Conservation (phyloP, 306 rosid species). For the Acacia melanoxylon region DNA sequence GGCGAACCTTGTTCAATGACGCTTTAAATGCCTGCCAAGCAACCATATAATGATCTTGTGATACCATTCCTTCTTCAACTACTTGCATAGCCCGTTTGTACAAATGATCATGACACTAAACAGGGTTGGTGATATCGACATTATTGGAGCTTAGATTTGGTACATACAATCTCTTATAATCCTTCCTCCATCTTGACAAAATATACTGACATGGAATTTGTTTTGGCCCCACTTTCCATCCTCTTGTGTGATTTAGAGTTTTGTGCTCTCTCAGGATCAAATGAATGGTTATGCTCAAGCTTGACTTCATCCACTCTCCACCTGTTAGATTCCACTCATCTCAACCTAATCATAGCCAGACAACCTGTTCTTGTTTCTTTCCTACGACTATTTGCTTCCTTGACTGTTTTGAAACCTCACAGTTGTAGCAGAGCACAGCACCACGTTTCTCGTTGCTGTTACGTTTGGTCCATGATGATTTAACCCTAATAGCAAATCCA, state of each 20-base stretch:
- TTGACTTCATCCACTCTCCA: conserved; percentile 97
- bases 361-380: no score
- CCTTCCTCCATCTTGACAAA: conserved; percentile 90
- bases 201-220: conserved; percentile 89
- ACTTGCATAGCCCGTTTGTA: conserved; percentile 86
- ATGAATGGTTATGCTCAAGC: conserved; percentile 94
- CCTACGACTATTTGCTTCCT: no score
- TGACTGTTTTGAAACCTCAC: conserved; percentile 86
- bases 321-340: no score
- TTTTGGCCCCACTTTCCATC: conserved; percentile 71
- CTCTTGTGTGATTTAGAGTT: conserved; percentile 95
- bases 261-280: conserved; percentile 94
- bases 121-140: conserved; percentile 82
- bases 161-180: conserved; percentile 71
- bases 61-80: conserved; percentile 86
- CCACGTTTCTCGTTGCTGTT: conserved; percentile 99
- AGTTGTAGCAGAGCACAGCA: conserved; percentile 93
- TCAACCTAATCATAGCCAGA: no score
- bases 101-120: conserved; percentile 94
- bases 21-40: conserved; percentile 90
- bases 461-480: conserved; percentile 94
- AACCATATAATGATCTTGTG: conserved; percentile 83
- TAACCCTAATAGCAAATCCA: conserved; percentile 94
- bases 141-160: conserved; percentile 65
- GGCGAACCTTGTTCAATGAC: conserved; percentile 82